Evolutionary conservation across 495 filamentous ascomycete genomes (phyloP).

Genomic region (Halenospora varia): DNA sequence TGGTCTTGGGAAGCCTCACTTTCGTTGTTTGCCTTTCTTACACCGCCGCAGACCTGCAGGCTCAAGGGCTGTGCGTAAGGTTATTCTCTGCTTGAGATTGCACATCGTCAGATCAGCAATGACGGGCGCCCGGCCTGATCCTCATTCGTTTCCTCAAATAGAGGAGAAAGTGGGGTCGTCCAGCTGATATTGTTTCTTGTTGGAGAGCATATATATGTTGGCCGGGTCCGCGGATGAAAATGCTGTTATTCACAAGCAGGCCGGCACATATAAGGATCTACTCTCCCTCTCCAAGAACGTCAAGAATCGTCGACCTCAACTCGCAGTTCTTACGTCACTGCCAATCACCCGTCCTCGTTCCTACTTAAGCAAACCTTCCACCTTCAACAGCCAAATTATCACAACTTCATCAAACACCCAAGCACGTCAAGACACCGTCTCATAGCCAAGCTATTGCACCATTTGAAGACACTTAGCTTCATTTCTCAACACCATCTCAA

Average conservation of each 20-base stretch:
- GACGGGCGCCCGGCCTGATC: not conserved
- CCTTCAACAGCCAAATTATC: too few species aligned
- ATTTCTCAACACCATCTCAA: too few species aligned
- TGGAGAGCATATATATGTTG: not conserved
- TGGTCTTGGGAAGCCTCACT: conserved; percentile 2
- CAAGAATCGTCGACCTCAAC: too few species aligned
- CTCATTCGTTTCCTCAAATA: conserved; percentile 9
- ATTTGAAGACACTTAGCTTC: too few species aligned
- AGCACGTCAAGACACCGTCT: too few species aligned
- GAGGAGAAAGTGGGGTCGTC: conserved; percentile 7
- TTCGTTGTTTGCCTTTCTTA: not conserved
- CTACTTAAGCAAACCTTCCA: too few species aligned
- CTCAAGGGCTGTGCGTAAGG: conserved; percentile 1
- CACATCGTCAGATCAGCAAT: not conserved
- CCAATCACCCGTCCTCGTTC: not conserved
- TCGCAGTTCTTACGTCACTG: too few species aligned
- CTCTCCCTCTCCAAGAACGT: not conserved
- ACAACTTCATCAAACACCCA: too few species aligned
- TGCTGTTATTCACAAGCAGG: not conserved
- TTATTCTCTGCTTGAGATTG: not conserved
- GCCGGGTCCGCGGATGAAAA: not conserved
- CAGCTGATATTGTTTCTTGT: not conserved
- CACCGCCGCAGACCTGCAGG: not conserved
- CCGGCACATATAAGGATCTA: not conserved
- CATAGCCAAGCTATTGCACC: too few species aligned